Percentiles rank a stretch among this genome's conserved stretches.
These are phyloP conservation scores for Epichloe gansuensis DNA, from an alignment of 2,329 filamentous ascomycete species.

Conservation along the genomic window DNA sequence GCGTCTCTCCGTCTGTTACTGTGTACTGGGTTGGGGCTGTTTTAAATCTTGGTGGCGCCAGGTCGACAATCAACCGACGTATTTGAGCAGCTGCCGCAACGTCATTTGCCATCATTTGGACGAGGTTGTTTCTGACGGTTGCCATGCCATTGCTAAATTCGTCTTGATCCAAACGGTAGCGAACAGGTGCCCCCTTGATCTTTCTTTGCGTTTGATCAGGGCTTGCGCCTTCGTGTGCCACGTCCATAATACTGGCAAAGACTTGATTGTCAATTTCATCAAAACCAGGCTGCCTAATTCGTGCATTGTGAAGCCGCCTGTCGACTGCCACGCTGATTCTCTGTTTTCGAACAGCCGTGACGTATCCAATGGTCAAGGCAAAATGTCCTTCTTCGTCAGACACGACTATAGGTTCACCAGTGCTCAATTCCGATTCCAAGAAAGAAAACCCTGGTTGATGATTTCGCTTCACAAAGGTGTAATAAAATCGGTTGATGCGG, in stretches of 20 bases:
- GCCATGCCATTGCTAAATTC: conserved; percentile 99
- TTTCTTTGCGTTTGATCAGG: conserved; percentile 38
- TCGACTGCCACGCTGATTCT: conserved; percentile 84
- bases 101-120: conserved; percentile 79
- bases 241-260: conserved; percentile 86
- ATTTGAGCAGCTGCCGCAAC: conserved; percentile 59
- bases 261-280: conserved; percentile 65
- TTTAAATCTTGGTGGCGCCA: conserved; percentile 62
- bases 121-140: conserved; percentile 80
- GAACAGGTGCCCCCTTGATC: conserved; percentile 40
- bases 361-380: conserved; percentile 83
- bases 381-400: conserved; percentile 94
- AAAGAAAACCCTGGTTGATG: conserved; percentile 60
- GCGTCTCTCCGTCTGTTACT: conserved; percentile 46
- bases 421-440: conserved; percentile 72
- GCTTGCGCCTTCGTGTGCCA: conserved; percentile 41
- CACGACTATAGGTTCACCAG: conserved; percentile 89
- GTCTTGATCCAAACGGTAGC: conserved; percentile 88
- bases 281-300: conserved; percentile 64
- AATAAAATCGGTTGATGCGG: conserved; percentile 85
- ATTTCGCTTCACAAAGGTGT: conserved; percentile 66
- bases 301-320: conserved; percentile 73
- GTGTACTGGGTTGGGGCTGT: conserved; percentile 48
- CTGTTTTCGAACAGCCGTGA: conserved; percentile 61
- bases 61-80: conserved; percentile 68